phyloP scores from a whole-genome alignment of 2,329 filamentous ascomycete species.

The Delphinella strobiligena region DNA sequence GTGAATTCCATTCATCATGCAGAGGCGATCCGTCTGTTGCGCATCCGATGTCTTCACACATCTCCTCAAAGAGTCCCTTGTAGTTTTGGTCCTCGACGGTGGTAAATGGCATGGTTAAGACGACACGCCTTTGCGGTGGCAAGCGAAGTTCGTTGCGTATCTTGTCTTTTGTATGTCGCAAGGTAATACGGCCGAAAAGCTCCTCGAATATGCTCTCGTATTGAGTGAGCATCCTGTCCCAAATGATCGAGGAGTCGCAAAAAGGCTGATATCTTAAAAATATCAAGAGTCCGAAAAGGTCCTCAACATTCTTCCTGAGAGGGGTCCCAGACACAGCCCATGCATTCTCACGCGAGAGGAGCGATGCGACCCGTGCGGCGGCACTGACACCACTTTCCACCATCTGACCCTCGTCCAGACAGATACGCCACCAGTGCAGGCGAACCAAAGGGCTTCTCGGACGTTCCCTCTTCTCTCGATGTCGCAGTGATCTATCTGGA shows the following conservation, averaged over 20 bases:
- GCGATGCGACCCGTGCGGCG: conserved; percentile 65
- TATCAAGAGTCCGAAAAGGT: conserved; percentile 67
- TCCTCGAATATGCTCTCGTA: conserved; percentile 44
- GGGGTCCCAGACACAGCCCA: conserved; percentile 93
- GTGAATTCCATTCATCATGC: conserved; percentile 50
- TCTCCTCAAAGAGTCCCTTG: conserved; percentile 58
- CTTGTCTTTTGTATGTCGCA: conserved; percentile 76
- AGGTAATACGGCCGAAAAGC: conserved; percentile 59
- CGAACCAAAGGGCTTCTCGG: conserved; percentile 65
- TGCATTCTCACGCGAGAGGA: conserved; percentile 72
- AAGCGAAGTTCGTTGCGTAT: conserved; percentile 68
- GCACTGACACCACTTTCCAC: conserved; percentile 79
- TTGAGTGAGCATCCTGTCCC: conserved; percentile 49
- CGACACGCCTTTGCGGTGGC: conserved; percentile 71
- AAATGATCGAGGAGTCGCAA: conserved; percentile 50
- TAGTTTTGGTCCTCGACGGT: conserved; percentile 89
- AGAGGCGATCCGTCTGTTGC: conserved; percentile 51
- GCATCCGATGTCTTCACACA: conserved; percentile 59
- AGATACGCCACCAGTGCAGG: conserved; percentile 79
- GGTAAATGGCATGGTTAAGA: conserved; percentile 83
- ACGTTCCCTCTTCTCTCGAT: conserved; percentile 46
- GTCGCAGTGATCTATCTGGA: conserved; percentile 57
- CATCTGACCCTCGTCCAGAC: conserved; percentile 72
- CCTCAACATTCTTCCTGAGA: conserved; percentile 64
- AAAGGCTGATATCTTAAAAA: conserved; percentile 75